Conservation (phyloP, 441 rosid genomes). For the Euphorbia schlechtendalii region DNA sequence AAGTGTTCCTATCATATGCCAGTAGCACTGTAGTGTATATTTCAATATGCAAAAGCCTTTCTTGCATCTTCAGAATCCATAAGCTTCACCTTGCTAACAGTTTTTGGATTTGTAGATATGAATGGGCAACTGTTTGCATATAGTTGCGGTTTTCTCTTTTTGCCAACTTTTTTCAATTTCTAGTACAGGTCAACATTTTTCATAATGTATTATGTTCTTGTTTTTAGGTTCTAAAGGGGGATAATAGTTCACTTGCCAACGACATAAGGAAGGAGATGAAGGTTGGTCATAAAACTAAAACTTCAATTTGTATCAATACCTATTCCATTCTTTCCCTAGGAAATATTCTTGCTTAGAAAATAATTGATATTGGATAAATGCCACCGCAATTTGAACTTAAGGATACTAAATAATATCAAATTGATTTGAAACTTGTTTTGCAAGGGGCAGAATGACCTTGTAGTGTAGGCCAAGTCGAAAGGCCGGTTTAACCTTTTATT, state of each 20-base stretch:
- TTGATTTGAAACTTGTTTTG: background rate
- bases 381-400: background rate
- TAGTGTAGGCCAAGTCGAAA: background rate
- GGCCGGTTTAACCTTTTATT: background rate
- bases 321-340: constrained; percentile 1
- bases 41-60: background rate
- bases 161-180: background rate
- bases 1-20: background rate
- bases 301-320: background rate
- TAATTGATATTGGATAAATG: background rate
- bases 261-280: constrained; percentile 97
- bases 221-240: constrained; percentile 69
- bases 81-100: background rate
- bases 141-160: too few relatives aligned
- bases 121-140: background rate
- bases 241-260: constrained; percentile 81
- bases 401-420: background rate
- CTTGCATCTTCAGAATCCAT: background rate
- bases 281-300: constrained; percentile 30
- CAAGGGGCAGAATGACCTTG: background rate
- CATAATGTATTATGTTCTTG: constrained; percentile 16
- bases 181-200: background rate
- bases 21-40: background rate
- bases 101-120: background rate
- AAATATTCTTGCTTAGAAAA: constrained; percentile 5